Evolutionary conservation across 257 asterid species (phyloP).

Genomic region (Haberlea rhodopensis): DNA sequence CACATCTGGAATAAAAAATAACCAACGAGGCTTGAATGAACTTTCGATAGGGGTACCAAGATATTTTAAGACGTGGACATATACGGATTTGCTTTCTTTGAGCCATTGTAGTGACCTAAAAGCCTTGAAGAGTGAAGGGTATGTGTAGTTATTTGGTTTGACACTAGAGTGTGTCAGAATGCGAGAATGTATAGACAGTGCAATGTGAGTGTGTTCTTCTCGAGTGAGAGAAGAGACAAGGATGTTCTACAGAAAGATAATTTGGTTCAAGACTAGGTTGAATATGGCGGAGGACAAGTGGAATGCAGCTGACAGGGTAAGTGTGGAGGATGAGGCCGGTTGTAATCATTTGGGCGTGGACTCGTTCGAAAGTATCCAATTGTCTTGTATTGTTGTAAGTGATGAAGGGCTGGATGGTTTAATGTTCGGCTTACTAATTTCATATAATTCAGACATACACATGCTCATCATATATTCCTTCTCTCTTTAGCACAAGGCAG

Average conservation of each 20-base stretch:
- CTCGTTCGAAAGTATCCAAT: conserved; percentile 42
- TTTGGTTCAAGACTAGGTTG: conserved; percentile 43
- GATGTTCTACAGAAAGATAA: conserved; percentile 62
- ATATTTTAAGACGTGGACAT: conserved; percentile 62
- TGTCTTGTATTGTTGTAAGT: conserved; percentile 56
- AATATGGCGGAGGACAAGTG: conserved; percentile 50
- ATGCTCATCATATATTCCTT: conserved; percentile 29
- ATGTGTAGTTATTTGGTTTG: conserved; percentile 63
- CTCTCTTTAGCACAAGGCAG: conserved; percentile 2
- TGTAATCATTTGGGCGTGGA: conserved; percentile 62
- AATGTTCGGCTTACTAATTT: conserved; percentile 41
- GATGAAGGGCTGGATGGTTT: conserved; percentile 47
- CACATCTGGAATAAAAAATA: conserved; percentile 58
- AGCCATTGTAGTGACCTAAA: conserved; percentile 44
- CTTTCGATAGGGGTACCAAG: conserved; percentile 46
- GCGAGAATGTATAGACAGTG: conserved; percentile 42
- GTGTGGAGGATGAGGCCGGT: conserved; percentile 64
- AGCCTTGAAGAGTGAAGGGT: conserved; percentile 74
- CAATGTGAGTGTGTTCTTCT: conserved; percentile 35
- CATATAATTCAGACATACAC: conserved; percentile 32
- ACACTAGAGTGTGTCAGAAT: conserved; percentile 31
- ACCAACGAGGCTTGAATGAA: conserved; percentile 73
- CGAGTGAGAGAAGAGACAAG: conserved; percentile 54
- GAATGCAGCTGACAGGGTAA: conserved; percentile 65
- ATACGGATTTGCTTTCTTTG: conserved; percentile 55